Evolutionary conservation across 2,329 filamentous ascomycete genomes (phyloP).

Genomic region (Ophiobolus disseminans): DNA sequence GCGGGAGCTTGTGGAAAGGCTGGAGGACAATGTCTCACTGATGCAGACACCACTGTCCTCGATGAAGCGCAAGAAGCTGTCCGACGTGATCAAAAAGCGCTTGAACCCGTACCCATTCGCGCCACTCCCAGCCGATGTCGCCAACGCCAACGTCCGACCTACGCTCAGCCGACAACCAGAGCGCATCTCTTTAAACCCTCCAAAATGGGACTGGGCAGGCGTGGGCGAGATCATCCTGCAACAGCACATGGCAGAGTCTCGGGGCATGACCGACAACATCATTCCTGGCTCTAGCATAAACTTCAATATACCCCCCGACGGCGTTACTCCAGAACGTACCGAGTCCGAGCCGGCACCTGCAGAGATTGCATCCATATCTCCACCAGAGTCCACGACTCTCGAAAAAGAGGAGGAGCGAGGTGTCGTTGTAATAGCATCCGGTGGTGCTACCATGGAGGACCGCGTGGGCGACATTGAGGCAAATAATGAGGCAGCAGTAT

Average conservation of each 20-base stretch:
- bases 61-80: conserved; percentile 59
- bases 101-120: conserved; percentile 60
- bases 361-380: conserved; percentile 11
- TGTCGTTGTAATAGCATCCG: conserved; percentile 11
- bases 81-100: conserved; percentile 60
- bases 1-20: conserved; percentile 53
- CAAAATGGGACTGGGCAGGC: conserved; percentile 55
- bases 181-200: conserved; percentile 42
- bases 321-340: conserved; percentile 25
- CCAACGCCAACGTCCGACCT: conserved; percentile 21
- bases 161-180: conserved; percentile 40
- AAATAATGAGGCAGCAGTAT: conserved; percentile 25
- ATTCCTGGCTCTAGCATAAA: conserved; percentile 50
- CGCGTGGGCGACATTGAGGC: conserved; percentile 14
- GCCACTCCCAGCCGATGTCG: conserved; percentile 46
- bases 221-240: conserved; percentile 58
- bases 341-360: conserved; percentile 10
- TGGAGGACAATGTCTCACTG: conserved; percentile 64
- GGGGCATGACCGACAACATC: conserved; percentile 35
- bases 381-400: conserved; percentile 10
- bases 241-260: conserved; percentile 52
- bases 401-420: conserved; percentile 8
- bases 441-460: conserved; percentile 30
- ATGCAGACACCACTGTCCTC: conserved; percentile 59
- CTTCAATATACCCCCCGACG: conserved; percentile 50